These are phyloP conservation scores for Bruguiera gymnorhiza DNA, from an alignment of 345 rosid genomes.

Conservation along the genomic window DNA sequence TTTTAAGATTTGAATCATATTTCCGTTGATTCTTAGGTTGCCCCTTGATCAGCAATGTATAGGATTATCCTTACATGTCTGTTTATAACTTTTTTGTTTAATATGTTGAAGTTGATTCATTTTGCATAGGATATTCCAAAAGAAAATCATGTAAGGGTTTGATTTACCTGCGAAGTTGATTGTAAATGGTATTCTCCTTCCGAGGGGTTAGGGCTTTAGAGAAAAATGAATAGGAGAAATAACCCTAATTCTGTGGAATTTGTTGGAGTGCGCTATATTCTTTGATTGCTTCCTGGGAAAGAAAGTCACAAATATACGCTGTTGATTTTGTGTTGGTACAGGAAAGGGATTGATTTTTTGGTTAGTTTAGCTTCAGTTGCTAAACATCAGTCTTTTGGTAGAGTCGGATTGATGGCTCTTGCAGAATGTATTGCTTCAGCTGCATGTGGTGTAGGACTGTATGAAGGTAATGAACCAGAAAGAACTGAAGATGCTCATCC, in stretches of 20 bases:
- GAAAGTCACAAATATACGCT: conserved; percentile 10
- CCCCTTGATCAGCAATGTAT: neutral
- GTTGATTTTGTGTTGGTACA: conserved; percentile 31
- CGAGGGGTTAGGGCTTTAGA: neutral
- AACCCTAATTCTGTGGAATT: neutral
- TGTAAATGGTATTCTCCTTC: neutral
- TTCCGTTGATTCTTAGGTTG: neutral
- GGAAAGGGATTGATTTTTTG: conserved; percentile 56
- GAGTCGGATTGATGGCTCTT: conserved; percentile 89
- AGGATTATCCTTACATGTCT: neutral
- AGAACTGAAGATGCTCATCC: conserved; percentile 23
- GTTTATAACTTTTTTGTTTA: neutral
- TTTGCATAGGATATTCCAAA: neutral
- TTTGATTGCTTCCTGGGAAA: neutral
- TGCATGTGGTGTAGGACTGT: conserved; percentile 40
- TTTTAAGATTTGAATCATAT: neutral
- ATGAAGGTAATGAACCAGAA: conserved; percentile 24
- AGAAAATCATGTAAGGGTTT: neutral
- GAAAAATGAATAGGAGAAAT: neutral
- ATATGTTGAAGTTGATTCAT: conserved; percentile 4
- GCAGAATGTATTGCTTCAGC: conserved; percentile 74
- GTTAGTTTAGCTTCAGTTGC: conserved; percentile 61
- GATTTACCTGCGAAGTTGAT: neutral
- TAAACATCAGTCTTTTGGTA: conserved; percentile 68
- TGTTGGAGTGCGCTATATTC: neutral